Base-by-base conservation (phyloP, 768 basidiomycete genomes). In the Phaeotremella fagi region DNA sequence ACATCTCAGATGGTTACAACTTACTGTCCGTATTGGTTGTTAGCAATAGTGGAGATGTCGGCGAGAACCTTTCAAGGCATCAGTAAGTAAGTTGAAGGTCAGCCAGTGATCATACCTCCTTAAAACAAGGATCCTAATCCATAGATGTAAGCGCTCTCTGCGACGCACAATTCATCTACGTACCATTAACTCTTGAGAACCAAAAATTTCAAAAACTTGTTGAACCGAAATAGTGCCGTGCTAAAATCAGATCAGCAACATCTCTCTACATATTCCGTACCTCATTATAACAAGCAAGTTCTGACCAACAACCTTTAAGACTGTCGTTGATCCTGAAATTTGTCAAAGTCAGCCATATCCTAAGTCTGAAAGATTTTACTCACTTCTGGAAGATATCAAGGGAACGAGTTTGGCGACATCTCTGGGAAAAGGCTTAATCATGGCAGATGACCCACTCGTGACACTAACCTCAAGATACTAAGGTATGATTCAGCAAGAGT, bases 21-120 rank as follows among this genome's bases (percentile, higher is more conserved):
- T 62, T 46, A 72, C 71, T 70, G 71, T 28, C 71, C 71, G 47
- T 60, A 73, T 26, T 66, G 68, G 28, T 66, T 66, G 54, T 73
- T 73, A 23, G 68, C 66, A 41, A 73, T 55, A 7, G 52, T 52
- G 24, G 66, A 54, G 57, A 73, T 62, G 37, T 63, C 53, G 11
- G 36, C 53, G 42, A 68, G 45, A 43, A 73, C 58, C 66, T 72
- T 47, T 5, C 7, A 2, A 24, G 11, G 18, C 12, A 28, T 56
- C 51, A 63, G 37, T 54, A 36, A n/a, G 7, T 27, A 11, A 35
- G 22, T 18, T 41, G 38, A 22, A 12, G 12, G 24, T 37, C 14
- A 23, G 22, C 28, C 14, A 37, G 20, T 33, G 31, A 7, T 7
- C 60, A 29, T 18, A 63, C 66, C 57, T 69, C 71, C 23, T 48